Base-by-base conservation (phyloP, 768 basidiomycete species). In the Auricularia sp. region DNA sequence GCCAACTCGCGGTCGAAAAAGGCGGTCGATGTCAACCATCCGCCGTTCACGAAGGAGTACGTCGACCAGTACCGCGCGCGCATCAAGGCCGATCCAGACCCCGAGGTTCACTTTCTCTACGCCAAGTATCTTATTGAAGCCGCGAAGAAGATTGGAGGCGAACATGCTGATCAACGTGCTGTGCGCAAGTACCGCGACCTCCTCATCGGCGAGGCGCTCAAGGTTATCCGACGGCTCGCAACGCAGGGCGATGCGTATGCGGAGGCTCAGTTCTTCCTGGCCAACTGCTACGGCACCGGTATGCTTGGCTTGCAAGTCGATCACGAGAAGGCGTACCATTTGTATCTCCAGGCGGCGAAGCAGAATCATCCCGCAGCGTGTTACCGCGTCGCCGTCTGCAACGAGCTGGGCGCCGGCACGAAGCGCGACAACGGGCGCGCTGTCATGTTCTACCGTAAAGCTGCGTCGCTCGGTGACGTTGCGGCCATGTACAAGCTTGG, bases 401-500 rank as follows among this genome's bases (percentile, higher is more conserved):
- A 98, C 75, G 97, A 98, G 75, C 92, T 98, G 70, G 97, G 97
- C 33, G 95, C 94, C 3, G 97, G 97, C 36, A 99, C 97, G 1
- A 84, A 89, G 69, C 83, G 87, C 70, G 96, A 98, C 71, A 87
- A 87, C 0, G 81, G 86, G 24, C 85, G 97, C 56, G 97, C 97
- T 7, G 88, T 94, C 34, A 88, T 94, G 3, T 98, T 99, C 73
- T 98, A 98, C 77, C 87, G 95, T 66, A 98, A 98, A 75, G 92
- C 97, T 3, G 94, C 94, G 8, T 94, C 94, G 1, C 79, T 98
- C 42, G 95, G 95, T 21, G 97, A 98, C 74, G 98, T 96, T 0
- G 87, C 96, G 34, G 97, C 94, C 3, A 99, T 98, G 97, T 98
- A 97, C 80, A 98, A 98, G 75, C 85, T 99, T n/a, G 94, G 94